Evolutionary conservation across 2,329 filamentous ascomycete species (phyloP), one percentile per base, ranked within the genome.

Genomic region (Pseudocercospora fijiensis): DNA sequence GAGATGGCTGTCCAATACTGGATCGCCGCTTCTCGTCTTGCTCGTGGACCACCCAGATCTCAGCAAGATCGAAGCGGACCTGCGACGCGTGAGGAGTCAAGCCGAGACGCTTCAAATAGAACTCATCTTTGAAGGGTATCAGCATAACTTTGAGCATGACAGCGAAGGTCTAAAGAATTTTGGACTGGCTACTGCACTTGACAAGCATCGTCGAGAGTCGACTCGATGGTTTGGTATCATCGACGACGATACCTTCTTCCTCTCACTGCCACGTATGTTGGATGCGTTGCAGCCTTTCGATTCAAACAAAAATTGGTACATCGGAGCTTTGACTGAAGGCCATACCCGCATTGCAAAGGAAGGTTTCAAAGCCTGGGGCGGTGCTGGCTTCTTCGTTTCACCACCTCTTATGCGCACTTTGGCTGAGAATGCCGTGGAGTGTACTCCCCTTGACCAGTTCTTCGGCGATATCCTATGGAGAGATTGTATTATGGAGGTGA

Each of bases 161-260:
- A 69, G 66, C 37, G 67, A 72, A 53, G 71, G 69, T 3, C 47
- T 69, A 24, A 69, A 67, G 60, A 72, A 73, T 61, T 73, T 73
- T 61, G 69, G 63, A 5, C 66, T 73, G 3, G 68, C 70, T 20
- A 64, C 64, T 18, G 68, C 61, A 10, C 60, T 73, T 24, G 49
- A 68, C 49, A 67, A 66, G 43, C 24, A 69, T 30, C 59, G 59
- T 3, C 59, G 65, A 49, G 22, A 64, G 10, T 58, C 57, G 8
- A 73, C 71, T 1, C 53, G 62, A 53, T 73, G 72, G 72, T 70
- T 71, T 49, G 70, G 67, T 26, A 58, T 73, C 30, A 71, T 73
- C 26, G 71, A 73, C 53, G 72, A 73, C 52, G 72, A 73, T 47
- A 73, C 72, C 1, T 73, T 73, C 64, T 73, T 73, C 49, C 56